phyloP scores from a whole-genome alignment of 2,329 filamentous ascomycete species.

The Elsinoe ampelina region DNA sequence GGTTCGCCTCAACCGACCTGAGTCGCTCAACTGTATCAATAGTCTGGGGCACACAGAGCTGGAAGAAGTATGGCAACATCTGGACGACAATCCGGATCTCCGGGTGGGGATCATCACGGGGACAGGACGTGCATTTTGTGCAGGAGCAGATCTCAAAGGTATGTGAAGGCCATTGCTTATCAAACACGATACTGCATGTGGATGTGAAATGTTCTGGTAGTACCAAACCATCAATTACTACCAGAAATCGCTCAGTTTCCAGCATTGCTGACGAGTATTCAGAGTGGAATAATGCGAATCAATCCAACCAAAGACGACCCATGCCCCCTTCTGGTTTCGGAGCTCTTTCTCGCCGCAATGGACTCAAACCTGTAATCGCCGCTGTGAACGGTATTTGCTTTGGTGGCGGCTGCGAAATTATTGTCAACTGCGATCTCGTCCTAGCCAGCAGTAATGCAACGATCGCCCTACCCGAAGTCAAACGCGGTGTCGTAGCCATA shows the following conservation, averaged over 20 bases:
- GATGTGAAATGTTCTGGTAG: background rate
- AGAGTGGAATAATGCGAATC: conserved; percentile 29
- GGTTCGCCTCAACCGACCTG: conserved; percentile 27
- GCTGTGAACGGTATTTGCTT: conserved; percentile 68
- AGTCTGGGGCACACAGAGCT: conserved; percentile 25
- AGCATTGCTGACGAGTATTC: background rate
- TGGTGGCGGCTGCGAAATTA: conserved; percentile 70
- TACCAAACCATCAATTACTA: background rate
- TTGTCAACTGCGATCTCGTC: conserved; percentile 63
- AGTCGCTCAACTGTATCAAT: conserved; percentile 29
- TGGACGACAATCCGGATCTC: conserved; percentile 26
- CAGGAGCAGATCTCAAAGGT: conserved; percentile 30
- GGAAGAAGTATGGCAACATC: conserved; percentile 25
- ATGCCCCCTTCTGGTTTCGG: conserved; percentile 48
- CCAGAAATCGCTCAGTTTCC: background rate
- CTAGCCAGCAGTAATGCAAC: conserved; percentile 49
- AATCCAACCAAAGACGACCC: conserved; percentile 18
- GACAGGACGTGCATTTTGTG: conserved; percentile 29
- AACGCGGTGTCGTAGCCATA: conserved; percentile 59
- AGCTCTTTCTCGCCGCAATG: conserved; percentile 54
- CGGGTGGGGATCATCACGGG: conserved; percentile 28
- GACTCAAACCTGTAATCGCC: conserved; percentile 66
- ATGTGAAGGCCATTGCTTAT: conserved; percentile 12
- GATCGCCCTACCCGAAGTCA: conserved; percentile 64
- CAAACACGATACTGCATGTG: background rate